These are phyloP conservation scores for Escovopsis sp. DNA, from an alignment of 2,329 filamentous ascomycete genomes.

Conservation along the genomic window DNA sequence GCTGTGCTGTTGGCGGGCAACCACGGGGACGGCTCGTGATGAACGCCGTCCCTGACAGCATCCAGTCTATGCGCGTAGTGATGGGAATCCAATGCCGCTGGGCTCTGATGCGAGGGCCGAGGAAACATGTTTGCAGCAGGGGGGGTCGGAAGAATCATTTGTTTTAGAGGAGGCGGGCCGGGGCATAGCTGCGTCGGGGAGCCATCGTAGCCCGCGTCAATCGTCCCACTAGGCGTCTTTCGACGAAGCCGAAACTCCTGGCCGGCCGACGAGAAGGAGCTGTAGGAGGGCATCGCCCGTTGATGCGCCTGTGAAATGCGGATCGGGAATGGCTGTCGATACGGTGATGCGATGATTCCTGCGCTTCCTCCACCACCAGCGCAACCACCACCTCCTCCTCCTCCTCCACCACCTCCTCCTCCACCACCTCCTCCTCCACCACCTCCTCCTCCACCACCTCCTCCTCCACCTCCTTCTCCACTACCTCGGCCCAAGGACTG, in stretches of 20 bases:
- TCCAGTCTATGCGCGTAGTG: not conserved
- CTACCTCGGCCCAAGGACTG: conserved; percentile 10
- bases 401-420: too few relatives aligned
- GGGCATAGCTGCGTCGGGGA: conserved; percentile 57
- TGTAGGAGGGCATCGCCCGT: conserved; percentile 6
- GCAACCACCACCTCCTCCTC: too few relatives aligned
- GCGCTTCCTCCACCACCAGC: too few relatives aligned
- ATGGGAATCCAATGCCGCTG: not conserved
- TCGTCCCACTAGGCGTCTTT: conserved; percentile 88
- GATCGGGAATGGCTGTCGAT: conserved; percentile 17
- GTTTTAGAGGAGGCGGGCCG: conserved; percentile 65
- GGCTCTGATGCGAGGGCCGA: conserved; percentile 4
- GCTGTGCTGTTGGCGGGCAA: not conserved
- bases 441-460: too few relatives aligned
- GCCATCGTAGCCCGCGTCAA: conserved; percentile 83
- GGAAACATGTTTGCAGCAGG: conserved; percentile 7
- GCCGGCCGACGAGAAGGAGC: conserved; percentile 13
- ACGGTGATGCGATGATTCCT: conserved; percentile 12
- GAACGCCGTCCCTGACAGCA: not conserved
- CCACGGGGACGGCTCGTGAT: conserved; percentile 3
- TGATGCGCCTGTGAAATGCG: conserved; percentile 16
- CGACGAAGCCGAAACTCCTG: conserved; percentile 68
- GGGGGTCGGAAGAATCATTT: conserved; percentile 57
- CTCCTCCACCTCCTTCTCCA: too few relatives aligned
- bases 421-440: too few relatives aligned